Base-by-base conservation (phyloP, 768 basidiomycete species). In the Steccherinum ochraceum region DNA sequence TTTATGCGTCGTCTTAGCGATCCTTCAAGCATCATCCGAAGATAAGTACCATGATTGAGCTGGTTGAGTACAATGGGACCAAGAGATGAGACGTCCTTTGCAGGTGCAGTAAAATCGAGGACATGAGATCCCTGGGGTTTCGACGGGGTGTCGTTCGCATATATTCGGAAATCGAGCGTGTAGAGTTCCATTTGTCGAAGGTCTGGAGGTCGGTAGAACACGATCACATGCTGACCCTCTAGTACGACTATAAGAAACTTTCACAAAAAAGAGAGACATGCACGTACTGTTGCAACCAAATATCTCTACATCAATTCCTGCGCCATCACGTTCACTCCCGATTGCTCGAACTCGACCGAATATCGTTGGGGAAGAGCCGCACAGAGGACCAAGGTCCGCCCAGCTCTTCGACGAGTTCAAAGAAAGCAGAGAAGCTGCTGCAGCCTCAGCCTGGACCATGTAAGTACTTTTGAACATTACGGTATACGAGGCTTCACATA, bases 181-280 rank as follows among this genome's bases (percentile, higher is more conserved):
- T 89, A 83, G 55, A 84, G 88, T n/a, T 85, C 76, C 52, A 88
- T 67, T 3, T 80, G 78, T 4, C 67, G 64, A 16, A 70, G 64
- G n/a, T 72, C 61, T 35, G 85, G 83, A 12, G 79, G 75, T 42
- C 66, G 62, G 60, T 84, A 88, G 25, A 25, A 16, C 7, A 55
- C 27, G 16, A 35, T 7, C 7, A 16, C 30, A 7, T 7, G 30
- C 30, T 16, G 7, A 7, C 30, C 16, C 16, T 16, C 30, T 35
- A 16, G 30, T 35, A 35, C 7, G 30, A 35, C 30, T 7, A 35
- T 35, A 7, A 35, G 16, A 7, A 35, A 35, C 16, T n/a, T n/a
- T n/a, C n/a, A n/a, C n/a, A n/a, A n/a, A 35, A 35, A 35, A 7
- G 7, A 35, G 30, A 7, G 30, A 35, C 30, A 35, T 35, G 7